A percentile compares a stretch with the other conserved stretches of the same genome.
These are phyloP conservation scores for Aspergillus uvarum DNA, from an alignment of 2,329 filamentous ascomycete species.

Conservation along the genomic window DNA sequence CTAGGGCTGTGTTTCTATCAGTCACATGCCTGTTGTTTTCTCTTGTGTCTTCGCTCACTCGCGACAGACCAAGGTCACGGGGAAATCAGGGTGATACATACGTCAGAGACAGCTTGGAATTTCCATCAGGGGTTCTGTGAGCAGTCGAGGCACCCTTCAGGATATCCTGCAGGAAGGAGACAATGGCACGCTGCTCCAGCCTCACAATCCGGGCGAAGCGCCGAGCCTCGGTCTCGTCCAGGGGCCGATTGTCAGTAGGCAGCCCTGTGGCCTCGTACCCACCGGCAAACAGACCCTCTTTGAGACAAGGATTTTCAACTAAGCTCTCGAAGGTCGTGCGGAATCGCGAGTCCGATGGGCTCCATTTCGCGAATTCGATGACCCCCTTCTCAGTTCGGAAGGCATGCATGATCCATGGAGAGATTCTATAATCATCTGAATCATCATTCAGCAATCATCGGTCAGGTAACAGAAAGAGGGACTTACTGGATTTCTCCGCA, in stretches of 20 bases:
- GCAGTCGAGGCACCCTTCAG: background rate
- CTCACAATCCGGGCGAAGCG: background rate
- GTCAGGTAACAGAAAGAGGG: background rate
- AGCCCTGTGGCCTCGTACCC: background rate
- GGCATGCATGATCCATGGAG: slow-evolving; percentile 26
- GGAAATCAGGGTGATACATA: background rate
- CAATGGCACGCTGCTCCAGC: background rate
- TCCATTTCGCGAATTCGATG: slow-evolving; percentile 5
- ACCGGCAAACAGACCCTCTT: background rate
- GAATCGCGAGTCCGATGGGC: slow-evolving; percentile 27
- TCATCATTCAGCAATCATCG: background rate
- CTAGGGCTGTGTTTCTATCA: background rate
- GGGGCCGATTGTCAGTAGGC: background rate
- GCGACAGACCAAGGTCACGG: too few relatives aligned
- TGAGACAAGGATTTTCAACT: background rate
- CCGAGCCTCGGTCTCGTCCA: background rate
- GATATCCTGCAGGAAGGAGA: background rate
- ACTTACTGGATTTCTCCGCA: slow-evolving; percentile 23
- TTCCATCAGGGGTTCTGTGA: background rate
- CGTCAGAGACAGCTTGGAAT: background rate
- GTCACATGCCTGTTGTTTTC: background rate
- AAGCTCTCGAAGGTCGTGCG: slow-evolving; percentile 27
- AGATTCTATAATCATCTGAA: slow-evolving; percentile 19
- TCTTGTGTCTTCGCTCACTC: too few relatives aligned
- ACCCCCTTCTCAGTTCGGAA: background rate